Conservation (phyloP, 2,329 filamentous ascomycete genomes). For the Colletotrichum tamarilloi region DNA sequence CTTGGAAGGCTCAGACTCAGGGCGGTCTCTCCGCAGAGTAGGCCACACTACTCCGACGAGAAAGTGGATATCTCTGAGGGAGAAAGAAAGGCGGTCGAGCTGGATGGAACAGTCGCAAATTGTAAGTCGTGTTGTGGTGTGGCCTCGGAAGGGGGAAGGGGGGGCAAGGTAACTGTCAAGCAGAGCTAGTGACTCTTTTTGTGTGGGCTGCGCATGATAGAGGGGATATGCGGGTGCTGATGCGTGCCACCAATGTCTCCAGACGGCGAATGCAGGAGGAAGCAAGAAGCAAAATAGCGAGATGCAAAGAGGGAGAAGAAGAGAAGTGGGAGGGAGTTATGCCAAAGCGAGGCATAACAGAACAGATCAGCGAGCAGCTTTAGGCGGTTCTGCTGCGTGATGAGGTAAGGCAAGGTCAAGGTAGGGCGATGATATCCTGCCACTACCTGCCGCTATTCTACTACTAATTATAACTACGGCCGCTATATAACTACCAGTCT, state of each 20-base stretch:
- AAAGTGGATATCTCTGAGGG: constrained; percentile 31
- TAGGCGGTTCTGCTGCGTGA: neutral
- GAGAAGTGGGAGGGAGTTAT: neutral
- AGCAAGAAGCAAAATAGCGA: neutral
- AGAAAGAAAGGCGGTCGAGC: neutral
- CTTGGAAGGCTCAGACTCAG: neutral
- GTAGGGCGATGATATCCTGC: too few relatives aligned
- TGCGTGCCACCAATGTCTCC: constrained; percentile 6
- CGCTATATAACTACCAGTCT: too few relatives aligned
- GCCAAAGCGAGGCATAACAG: neutral
- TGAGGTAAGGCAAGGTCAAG: neutral
- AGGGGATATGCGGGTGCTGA: constrained; percentile 22
- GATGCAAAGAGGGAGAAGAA: neutral
- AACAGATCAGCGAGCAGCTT: neutral
- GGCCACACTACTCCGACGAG: neutral
- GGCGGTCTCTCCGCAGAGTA: neutral
- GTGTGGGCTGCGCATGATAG: constrained; percentile 30
- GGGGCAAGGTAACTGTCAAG: neutral
- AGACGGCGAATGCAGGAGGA: constrained; percentile 6
- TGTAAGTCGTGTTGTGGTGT: constrained; percentile 14
- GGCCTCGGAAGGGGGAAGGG: constrained; percentile 15
- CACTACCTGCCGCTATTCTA: too few relatives aligned
- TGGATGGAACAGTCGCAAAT: neutral
- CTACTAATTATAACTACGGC: too few relatives aligned
- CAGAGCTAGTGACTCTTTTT: constrained; percentile 28